Conservation (phyloP, 2,329 filamentous ascomycete species). For the Meredithiella fracta region DNA sequence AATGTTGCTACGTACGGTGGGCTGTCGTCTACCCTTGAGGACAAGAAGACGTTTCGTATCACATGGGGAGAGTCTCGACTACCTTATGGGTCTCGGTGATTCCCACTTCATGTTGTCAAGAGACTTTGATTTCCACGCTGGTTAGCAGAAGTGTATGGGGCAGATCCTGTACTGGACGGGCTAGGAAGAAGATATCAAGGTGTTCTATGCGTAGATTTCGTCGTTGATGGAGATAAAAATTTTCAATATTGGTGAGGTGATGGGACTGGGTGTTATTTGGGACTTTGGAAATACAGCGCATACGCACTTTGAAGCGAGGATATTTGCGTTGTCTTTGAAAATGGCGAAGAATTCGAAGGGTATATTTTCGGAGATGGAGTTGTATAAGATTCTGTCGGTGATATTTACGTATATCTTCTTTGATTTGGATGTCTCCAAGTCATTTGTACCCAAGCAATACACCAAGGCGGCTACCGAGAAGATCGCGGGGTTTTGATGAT, state of each 20-base stretch:
- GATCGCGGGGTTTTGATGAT: constrained; percentile 46
- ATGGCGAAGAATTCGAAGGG: constrained; percentile 43
- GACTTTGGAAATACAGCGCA: constrained; percentile 54
- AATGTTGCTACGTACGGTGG: constrained; percentile 44
- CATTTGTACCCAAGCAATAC: constrained; percentile 44
- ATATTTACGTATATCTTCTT: constrained; percentile 52
- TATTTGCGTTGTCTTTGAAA: constrained; percentile 52
- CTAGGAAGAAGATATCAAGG: constrained; percentile 46
- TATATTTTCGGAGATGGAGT: constrained; percentile 35
- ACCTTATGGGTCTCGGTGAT: constrained; percentile 39
- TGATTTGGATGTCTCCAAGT: constrained; percentile 49
- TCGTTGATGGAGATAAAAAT: constrained; percentile 48
- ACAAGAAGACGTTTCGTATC: constrained; percentile 44
- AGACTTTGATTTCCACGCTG: constrained; percentile 30
- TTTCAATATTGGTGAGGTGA: constrained; percentile 32
- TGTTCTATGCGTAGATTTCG: constrained; percentile 48
- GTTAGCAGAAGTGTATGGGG: constrained; percentile 36
- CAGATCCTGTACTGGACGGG: constrained; percentile 43
- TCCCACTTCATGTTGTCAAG: constrained; percentile 40
- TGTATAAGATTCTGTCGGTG: constrained; percentile 46
- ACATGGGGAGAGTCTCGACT: constrained; percentile 48
- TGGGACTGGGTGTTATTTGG: constrained; percentile 53
- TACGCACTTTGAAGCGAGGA: constrained; percentile 44
- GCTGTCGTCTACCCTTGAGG: constrained; percentile 44
- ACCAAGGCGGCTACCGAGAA: constrained; percentile 40